Evolutionary conservation across 2,329 filamentous ascomycete species (phyloP).

Genomic region (Epichloe gansuensis): DNA sequence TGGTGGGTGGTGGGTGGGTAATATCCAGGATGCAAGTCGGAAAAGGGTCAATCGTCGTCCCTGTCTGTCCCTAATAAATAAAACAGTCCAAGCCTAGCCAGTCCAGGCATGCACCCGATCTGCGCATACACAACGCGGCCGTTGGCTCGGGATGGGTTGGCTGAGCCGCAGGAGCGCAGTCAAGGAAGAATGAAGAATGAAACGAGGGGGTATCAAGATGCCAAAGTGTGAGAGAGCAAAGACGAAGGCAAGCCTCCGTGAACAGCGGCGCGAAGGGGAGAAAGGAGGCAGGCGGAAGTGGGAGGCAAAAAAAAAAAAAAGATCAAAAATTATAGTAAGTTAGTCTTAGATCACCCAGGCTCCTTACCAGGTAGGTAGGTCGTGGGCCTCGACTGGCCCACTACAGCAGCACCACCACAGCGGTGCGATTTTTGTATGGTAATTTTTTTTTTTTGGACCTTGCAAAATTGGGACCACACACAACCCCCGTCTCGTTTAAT

Average conservation of each 20-base stretch:
- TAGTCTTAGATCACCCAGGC: too few relatives aligned
- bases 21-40: not conserved
- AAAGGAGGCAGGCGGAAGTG: not conserved
- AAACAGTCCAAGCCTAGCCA: not conserved
- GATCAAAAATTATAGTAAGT: not conserved
- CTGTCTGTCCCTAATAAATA: not conserved
- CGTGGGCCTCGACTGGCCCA: not conserved
- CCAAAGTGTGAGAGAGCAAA: not conserved
- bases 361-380: too few relatives aligned
- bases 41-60: not conserved
- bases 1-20: too few relatives aligned
- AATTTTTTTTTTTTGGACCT: not conserved
- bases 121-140: not conserved
- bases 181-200: not conserved
- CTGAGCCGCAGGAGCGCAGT: not conserved
- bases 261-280: not conserved
- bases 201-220: not conserved
- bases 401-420: not conserved
- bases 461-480: not conserved
- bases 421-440: not conserved
- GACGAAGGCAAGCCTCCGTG: not conserved
- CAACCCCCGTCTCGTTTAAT: too few relatives aligned
- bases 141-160: not conserved
- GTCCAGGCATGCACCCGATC: not conserved
- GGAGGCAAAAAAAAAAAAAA: slow-evolving; percentile 2